Evolutionary conservation across 2,329 filamentous ascomycete species (phyloP), one percentile per base, ranked within the genome.

Genomic region (Penicillium sp.): DNA sequence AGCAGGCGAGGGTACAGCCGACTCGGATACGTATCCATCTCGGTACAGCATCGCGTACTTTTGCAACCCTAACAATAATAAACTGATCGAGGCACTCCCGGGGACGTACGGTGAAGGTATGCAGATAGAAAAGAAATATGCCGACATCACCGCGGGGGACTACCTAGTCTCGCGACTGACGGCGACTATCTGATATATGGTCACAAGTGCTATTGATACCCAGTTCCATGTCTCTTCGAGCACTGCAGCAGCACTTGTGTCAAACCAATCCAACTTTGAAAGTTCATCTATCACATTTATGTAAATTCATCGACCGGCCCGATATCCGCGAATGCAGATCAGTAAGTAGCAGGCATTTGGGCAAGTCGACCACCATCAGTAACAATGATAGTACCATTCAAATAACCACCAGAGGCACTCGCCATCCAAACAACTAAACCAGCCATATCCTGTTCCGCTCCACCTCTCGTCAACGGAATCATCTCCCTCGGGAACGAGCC

Each of bases 1-100:
- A 3, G 77, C 76, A 8, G 73, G 72, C 3, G 82, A 65, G 14
- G 16, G 21, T 6, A 48, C 26, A 6, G 47, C 81, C 16, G 76
- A 79, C 39, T 65, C 68, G 1, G 74, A 75, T 24, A 65, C 68
- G 19, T 88, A 96, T 72, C 91, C 91, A 1, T 81, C 91, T 0
- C 81, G 90, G 39, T 97, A 97, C 70, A 93, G 89, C 66, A 88
- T 97, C 70, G 93, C 92, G 66, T 97, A 96, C 77, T 96, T 96
- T 72, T 96, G 91, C 79, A 93, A 96, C 65, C 91, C 91, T 9
- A 92, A 96, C 70, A 89, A 86, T 70, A 84, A 90, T 58, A 84
- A 82, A 64, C 78, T 84, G 54, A 96, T 96, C 62, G 89, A 95
- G 65, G 90, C 88, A 1, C 85, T 96, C 45, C 91, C 91, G 0